A percentile compares a stretch with the other conserved stretches of the same genome.
Evolutionary conservation across 2,329 filamentous ascomycete genomes (phyloP).

Genomic region (Colletotrichum orbiculare): DNA sequence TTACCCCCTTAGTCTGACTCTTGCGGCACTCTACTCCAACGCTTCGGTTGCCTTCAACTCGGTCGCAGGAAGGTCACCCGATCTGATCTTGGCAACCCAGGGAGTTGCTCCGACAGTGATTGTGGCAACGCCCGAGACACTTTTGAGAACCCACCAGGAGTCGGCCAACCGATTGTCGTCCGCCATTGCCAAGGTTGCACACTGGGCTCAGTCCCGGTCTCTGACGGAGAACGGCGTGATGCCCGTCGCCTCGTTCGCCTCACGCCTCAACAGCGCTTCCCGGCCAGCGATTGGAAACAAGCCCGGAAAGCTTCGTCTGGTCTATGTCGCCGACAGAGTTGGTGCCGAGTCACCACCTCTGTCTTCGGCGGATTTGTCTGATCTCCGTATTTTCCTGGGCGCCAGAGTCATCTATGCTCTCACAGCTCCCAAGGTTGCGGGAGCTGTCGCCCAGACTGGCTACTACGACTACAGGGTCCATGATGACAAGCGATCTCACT

Average conservation of each 20-base stretch:
- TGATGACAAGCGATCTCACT: conserved; percentile 67
- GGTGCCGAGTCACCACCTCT: conserved; percentile 72
- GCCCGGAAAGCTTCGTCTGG: conserved; percentile 80
- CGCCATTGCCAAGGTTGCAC: conserved; percentile 73
- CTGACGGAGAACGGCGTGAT: conserved; percentile 79
- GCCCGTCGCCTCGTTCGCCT: conserved; percentile 72
- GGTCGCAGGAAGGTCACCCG: conserved; percentile 78
- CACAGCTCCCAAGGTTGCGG: conserved; percentile 84
- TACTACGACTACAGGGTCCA: conserved; percentile 84
- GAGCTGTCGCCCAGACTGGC: conserved; percentile 87
- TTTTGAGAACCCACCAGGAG: conserved; percentile 74
- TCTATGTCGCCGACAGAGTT: conserved; percentile 81
- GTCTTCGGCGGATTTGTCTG: conserved; percentile 76
- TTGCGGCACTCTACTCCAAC: conserved; percentile 87
- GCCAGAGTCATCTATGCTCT: conserved; percentile 88
- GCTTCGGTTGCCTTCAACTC: conserved; percentile 89
- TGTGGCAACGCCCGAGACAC: conserved; percentile 79
- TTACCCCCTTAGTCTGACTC: conserved; percentile 82
- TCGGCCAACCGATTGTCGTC: conserved; percentile 70
- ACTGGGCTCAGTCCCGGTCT: conserved; percentile 76
- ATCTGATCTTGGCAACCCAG: conserved; percentile 78
- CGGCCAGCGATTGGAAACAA: conserved; percentile 69
- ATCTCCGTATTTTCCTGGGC: conserved; percentile 83
- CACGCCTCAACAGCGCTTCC: conserved; percentile 54
- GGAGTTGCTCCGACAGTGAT: conserved; percentile 85